Conservation (phyloP, 2,329 filamentous ascomycete genomes). For the Fusarium sp. region DNA sequence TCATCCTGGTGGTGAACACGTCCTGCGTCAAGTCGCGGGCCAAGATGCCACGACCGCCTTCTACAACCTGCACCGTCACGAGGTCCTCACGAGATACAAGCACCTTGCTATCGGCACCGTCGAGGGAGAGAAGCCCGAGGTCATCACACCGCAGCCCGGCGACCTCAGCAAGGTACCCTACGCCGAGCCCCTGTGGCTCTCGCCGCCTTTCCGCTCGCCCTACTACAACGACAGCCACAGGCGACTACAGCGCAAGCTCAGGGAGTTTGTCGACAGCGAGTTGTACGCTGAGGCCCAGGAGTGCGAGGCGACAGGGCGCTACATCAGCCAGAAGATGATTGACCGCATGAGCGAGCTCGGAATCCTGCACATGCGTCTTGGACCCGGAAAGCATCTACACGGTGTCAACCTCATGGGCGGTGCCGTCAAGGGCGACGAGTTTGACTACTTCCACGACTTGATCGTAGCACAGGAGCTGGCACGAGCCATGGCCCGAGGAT, state of each 20-base stretch:
- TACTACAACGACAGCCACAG: slow-evolving; percentile 84
- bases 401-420: slow-evolving; percentile 75
- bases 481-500: slow-evolving; percentile 78
- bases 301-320: slow-evolving; percentile 78
- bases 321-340: slow-evolving; percentile 78
- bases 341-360: slow-evolving; percentile 80
- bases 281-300: slow-evolving; percentile 79
- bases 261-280: slow-evolving; percentile 77
- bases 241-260: slow-evolving; percentile 73
- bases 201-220: slow-evolving; percentile 78
- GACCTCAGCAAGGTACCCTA: slow-evolving; percentile 84
- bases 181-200: slow-evolving; percentile 85
- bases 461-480: slow-evolving; percentile 79
- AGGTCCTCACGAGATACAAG: slow-evolving; percentile 84
- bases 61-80: slow-evolving; percentile 92
- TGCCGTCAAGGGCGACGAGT: slow-evolving; percentile 79
- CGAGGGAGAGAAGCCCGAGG: slow-evolving; percentile 77
- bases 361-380: slow-evolving; percentile 83
- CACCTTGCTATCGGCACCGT: slow-evolving; percentile 80
- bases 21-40: slow-evolving; percentile 83
- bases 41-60: slow-evolving; percentile 84
- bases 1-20: slow-evolving; percentile 83
- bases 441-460: slow-evolving; percentile 88
- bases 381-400: slow-evolving; percentile 83
- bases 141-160: slow-evolving; percentile 75